Base-by-base conservation (phyloP, 768 basidiomycete genomes). In the Lyophyllum shimeji region DNA sequence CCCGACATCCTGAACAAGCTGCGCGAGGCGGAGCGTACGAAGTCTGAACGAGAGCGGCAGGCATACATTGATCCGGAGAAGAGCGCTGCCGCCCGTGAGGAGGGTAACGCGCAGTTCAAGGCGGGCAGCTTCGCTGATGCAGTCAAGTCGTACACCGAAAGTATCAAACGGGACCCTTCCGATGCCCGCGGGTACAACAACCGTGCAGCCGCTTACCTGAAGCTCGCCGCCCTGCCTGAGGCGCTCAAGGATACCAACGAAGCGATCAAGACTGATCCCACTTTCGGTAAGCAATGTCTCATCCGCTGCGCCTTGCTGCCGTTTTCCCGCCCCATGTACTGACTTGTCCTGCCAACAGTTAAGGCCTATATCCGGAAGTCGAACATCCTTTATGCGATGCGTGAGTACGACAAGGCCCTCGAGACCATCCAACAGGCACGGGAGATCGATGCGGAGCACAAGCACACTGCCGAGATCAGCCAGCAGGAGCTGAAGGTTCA, bases 131-230 rank as follows among this genome's bases (percentile, higher is more conserved):
- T 95, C 71, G 95, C 86, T 11, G 85, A 81, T 11, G 90, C 96
- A 0, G 95, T 99, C 63, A 94, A 92, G 76, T 77, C 82, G 37
- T 99, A 99, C 76, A 82, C 90, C 34, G 97, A 99, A 74, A 90
- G 93, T 59, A 97, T 98, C 81, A 98, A 98, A 76, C 89, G 97
- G 48, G 87, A 93, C 65, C 96, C 97, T 40, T 70, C 73, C 34
- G 97, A 99, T 67, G 83, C 96, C 13, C 82, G 89, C 60, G 95
- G 92, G 8, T 99, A 98, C 78, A 98, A 96, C 71, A 99, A 99
- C 76, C 89, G 97, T 47, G 94, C 97, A n/a, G 89, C 94, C 25
- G 95, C 94, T 21, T 98, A 97, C 76, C 93, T 89, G 74, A 98
- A 98, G 76, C 85, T 99, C 39, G 82, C 82, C 42, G 97, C 97